These are phyloP conservation scores for Tylopilus subfusipes DNA, from an alignment of 768 basidiomycete species.

Conservation along the genomic window DNA sequence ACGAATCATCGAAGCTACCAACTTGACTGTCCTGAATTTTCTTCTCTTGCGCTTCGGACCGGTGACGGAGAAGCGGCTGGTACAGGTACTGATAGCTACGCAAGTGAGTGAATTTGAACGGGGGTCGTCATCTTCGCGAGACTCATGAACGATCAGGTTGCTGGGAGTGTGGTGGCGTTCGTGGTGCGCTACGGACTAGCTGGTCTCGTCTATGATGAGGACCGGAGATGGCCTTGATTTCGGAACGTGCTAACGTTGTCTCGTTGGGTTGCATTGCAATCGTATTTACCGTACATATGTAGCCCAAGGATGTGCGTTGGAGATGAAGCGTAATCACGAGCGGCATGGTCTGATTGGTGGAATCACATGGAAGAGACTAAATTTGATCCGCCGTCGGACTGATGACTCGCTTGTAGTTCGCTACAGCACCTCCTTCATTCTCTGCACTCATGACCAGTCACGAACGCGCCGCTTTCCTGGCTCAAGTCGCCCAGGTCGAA, in stretches of 20 bases:
- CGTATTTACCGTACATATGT: too few species aligned
- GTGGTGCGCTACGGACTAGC: conserved; percentile 87
- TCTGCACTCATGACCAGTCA: conserved; percentile 46
- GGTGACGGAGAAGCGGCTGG: conserved; percentile 80
- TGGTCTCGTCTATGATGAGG: conserved; percentile 87
- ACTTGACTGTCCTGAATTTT: conserved; percentile 88
- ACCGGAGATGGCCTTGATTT: too few species aligned
- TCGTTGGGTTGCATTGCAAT: neutral
- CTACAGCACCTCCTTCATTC: neutral
- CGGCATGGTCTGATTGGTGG: neutral
- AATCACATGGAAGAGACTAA: conserved; percentile 18
- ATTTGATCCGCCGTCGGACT: neutral
- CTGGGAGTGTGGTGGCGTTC: conserved; percentile 81
- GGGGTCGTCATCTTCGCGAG: neutral
- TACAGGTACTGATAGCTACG: conserved; percentile 64
- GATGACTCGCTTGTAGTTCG: conserved; percentile 26
- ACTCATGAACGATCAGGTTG: conserved; percentile 41
- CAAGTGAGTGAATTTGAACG: conserved; percentile 49
- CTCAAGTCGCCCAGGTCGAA: conserved; percentile 83
- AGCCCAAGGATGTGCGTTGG: too few species aligned
- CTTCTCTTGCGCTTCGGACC: conserved; percentile 78
- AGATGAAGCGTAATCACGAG: conserved; percentile 27
- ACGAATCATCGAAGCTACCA: conserved; percentile 68
- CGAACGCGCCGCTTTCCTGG: conserved; percentile 68
- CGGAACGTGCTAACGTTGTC: too few species aligned